A percentile compares a stretch with the other conserved stretches of the same genome.
Conservation (phyloP, 2,329 filamentous ascomycete genomes). For the Venturia asperata region DNA sequence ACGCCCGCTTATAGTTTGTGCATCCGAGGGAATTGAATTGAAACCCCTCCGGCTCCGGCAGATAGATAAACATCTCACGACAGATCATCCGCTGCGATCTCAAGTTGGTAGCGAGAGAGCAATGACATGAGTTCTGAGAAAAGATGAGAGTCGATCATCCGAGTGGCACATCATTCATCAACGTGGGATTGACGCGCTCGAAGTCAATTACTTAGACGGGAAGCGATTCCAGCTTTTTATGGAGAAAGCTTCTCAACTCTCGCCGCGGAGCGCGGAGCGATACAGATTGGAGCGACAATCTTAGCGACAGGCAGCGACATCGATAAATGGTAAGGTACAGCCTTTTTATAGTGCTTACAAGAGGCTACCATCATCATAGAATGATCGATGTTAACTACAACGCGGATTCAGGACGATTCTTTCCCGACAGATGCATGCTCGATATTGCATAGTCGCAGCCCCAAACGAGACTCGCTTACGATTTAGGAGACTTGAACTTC, state of each 20-base stretch:
- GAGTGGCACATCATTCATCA: background rate
- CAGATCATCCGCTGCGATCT: conserved; percentile 1
- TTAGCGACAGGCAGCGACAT: background rate
- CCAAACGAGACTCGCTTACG: background rate
- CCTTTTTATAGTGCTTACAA: background rate
- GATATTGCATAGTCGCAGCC: background rate
- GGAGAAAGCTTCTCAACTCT: background rate
- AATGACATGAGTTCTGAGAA: background rate
- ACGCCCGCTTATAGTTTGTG: background rate
- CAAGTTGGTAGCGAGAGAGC: background rate
- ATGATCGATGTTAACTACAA: background rate
- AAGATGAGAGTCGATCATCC: background rate
- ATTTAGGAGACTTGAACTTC: too few relatives aligned
- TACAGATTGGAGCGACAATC: background rate
- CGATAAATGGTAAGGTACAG: background rate
- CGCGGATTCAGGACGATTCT: background rate
- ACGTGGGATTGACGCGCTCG: background rate
- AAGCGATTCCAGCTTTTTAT: too few relatives aligned
- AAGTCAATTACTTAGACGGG: background rate
- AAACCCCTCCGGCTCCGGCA: background rate
- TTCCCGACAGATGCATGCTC: background rate
- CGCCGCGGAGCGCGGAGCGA: background rate
- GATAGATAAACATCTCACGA: background rate
- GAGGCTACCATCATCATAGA: background rate
- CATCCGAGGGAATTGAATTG: background rate